Conservation (phyloP, 2,329 filamentous ascomycete species). For the Aspergillus sp. region DNA sequence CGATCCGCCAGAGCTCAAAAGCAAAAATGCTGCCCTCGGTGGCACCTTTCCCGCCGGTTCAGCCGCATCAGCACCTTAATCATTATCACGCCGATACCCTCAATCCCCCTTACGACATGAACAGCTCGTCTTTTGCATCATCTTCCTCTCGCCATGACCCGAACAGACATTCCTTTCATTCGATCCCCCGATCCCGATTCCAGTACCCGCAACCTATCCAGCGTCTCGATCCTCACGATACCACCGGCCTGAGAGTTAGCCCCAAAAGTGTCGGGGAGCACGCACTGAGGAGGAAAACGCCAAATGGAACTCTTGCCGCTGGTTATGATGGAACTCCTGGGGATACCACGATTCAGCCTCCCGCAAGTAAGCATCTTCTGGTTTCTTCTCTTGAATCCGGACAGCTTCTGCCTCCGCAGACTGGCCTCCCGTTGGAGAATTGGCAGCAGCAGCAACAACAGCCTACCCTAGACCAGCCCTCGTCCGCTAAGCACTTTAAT, state of each 20-base stretch:
- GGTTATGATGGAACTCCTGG: constrained; percentile 82
- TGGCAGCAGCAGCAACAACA: constrained; percentile 32
- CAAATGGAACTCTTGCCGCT: constrained; percentile 85
- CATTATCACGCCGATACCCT: constrained; percentile 25
- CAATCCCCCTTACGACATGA: constrained; percentile 27
- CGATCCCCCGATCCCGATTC: constrained; percentile 25
- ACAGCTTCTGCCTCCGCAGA: constrained; percentile 27
- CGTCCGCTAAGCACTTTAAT: constrained; percentile 27
- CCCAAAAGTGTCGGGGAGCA: constrained; percentile 53
- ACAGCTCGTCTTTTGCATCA: constrained; percentile 18
- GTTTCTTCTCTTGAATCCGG: constrained; percentile 55
- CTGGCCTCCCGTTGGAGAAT: constrained; percentile 25
- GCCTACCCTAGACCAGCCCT: constrained; percentile 21
- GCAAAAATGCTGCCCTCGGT: constrained; percentile 47
- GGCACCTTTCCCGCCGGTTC: constrained; percentile 39
- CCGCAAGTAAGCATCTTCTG: constrained; percentile 77
- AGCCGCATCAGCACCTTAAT: constrained; percentile 36
- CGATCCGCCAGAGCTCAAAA: neutral
- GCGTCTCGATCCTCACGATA: constrained; percentile 26
- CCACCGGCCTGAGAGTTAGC: constrained; percentile 17
- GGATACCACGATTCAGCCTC: constrained; percentile 67
- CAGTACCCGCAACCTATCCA: constrained; percentile 38
- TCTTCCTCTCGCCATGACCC: constrained; percentile 20
- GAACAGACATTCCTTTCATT: constrained; percentile 21
- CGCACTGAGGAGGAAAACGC: constrained; percentile 84